Percentiles rank a stretch among this genome's conserved stretches.
Evolutionary conservation across 1,284 basidiomycete species (phyloP).

Genomic region (Sparassis latifolia): DNA sequence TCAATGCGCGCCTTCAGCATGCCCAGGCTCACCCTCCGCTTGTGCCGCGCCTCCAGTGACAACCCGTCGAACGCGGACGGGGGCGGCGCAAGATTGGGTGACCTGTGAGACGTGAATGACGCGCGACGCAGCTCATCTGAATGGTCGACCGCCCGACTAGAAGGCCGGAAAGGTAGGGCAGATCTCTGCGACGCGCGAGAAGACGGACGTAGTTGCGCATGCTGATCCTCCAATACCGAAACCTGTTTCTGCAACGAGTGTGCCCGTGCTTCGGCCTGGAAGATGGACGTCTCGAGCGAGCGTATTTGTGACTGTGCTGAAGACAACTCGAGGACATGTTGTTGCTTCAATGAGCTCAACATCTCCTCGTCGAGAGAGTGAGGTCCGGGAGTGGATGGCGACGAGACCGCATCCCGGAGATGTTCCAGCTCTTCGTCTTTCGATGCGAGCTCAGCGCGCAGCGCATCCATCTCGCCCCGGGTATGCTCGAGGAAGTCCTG

Average conservation of each 20-base stretch:
- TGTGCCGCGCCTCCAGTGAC: conserved; percentile 73
- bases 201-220: conserved; percentile 37
- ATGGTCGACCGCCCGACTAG: conserved; percentile 40
- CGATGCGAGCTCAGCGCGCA: conserved; percentile 49
- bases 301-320: conserved; percentile 72
- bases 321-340: conserved; percentile 75
- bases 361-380: conserved; percentile 65
- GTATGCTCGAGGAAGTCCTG: conserved; percentile 54
- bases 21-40: conserved; percentile 77
- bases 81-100: conserved; percentile 27
- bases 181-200: conserved; percentile 33
- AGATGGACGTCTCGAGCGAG: conserved; percentile 63
- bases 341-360: conserved; percentile 58
- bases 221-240: conserved; percentile 53
- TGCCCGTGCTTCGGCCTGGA: conserved; percentile 63
- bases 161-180: conserved; percentile 39
- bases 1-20: conserved; percentile 89
- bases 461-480: conserved; percentile 59
- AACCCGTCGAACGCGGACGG: conserved; percentile 32
- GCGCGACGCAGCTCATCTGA: conserved; percentile 40
- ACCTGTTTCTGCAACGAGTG: conserved; percentile 72
- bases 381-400: conserved; percentile 27
- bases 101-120: conserved; percentile 41
- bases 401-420: conserved; percentile 35
- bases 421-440: conserved; percentile 62